Evolutionary conservation across 2,329 filamentous ascomycete genomes (phyloP), one percentile per base, ranked within the genome.

Genomic region (Pestalotiopsis sp.): DNA sequence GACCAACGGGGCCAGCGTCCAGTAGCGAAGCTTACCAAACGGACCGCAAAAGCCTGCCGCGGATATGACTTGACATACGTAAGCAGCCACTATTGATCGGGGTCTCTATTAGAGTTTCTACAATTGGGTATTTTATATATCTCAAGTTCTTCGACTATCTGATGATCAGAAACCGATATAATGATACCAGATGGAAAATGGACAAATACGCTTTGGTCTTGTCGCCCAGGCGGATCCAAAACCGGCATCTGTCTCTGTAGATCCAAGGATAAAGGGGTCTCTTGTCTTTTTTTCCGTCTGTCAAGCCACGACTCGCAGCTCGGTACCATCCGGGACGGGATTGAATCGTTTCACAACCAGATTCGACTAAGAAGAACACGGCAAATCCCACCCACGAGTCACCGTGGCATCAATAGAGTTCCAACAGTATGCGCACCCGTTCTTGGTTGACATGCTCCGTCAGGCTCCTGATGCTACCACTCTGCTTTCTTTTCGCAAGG

Each of bases 231-330:
- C 7, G 20, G 45, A n/a, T 49, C 27, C 63, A 57, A 31, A 66
- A 66, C 41, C 63, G 25, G 41, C 63, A 66, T 57, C 41, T 65
- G 41, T 39, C 36, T 58, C 63, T 66, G 63, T 45, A 25, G 63
- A 66, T 66, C 63, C 31, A 25, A 45, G 31, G 36, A 39, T 25
- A 56, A 52, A 39, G 63, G 63, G 45, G n/a, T 56, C 31, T 12
- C 45, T 20, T 23, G 61, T 41, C 36, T 36, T 12, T 25, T 23
- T 56, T 14, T 45, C 27, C 23, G 41, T 49, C 41, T 66, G 63
- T 31, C 45, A 45, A 66, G 57, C 41, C 63, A 64, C 41, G 61
- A 23, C 39, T 49, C 45, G 45, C 45, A n/a, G 45, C 45, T 52
- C 38, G 25, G 61, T 49, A 45, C 14, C 39, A 64, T 64, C 61